These are phyloP conservation scores for Boletus sp. DNA, from an alignment of 768 basidiomycete species.

Conservation along the genomic window DNA sequence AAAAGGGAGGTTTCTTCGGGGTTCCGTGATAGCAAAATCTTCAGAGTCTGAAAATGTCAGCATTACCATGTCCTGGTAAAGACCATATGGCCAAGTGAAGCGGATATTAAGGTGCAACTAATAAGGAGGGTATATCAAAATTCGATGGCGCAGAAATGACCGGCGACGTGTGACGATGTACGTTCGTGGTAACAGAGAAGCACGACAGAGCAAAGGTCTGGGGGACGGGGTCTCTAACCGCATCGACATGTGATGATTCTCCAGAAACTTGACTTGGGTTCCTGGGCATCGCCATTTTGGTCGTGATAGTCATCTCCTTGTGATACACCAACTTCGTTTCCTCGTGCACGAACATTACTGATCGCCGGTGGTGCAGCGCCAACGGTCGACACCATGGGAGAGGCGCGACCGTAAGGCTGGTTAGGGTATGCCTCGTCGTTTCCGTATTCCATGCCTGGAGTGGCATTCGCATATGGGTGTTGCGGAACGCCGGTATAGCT, in stretches of 20 bases:
- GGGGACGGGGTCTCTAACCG: constrained; percentile 39
- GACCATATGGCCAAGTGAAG: constrained; percentile 34
- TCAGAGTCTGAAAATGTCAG: constrained; percentile 26
- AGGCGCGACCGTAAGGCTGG: constrained; percentile 71
- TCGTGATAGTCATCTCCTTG: constrained; percentile 58
- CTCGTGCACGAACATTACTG: constrained; percentile 68
- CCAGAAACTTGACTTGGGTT: constrained; percentile 55
- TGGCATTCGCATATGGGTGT: constrained; percentile 71
- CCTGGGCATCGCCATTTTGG: constrained; percentile 53
- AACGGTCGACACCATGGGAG: constrained; percentile 76
- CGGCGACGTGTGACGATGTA: constrained; percentile 30
- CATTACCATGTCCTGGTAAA: constrained; percentile 29
- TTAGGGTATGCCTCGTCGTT: constrained; percentile 60
- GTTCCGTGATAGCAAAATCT: constrained; percentile 27
- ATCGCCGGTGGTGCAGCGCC: constrained; percentile 70
- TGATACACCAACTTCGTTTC: constrained; percentile 65
- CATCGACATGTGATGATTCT: constrained; percentile 79
- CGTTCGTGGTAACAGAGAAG: constrained; percentile 26
- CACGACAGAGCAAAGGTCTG: constrained; percentile 15
- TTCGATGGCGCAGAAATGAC: constrained; percentile 38
- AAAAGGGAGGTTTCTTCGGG: constrained; percentile 15
- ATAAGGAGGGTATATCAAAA: constrained; percentile 35
- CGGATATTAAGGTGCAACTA: constrained; percentile 38
- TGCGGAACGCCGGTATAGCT: constrained; percentile 41
- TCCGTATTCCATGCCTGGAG: constrained; percentile 58